Evolutionary conservation across 2,329 filamentous ascomycete species (phyloP), one percentile per base, ranked within the genome.

Genomic region (Fusarium subtropicale): DNA sequence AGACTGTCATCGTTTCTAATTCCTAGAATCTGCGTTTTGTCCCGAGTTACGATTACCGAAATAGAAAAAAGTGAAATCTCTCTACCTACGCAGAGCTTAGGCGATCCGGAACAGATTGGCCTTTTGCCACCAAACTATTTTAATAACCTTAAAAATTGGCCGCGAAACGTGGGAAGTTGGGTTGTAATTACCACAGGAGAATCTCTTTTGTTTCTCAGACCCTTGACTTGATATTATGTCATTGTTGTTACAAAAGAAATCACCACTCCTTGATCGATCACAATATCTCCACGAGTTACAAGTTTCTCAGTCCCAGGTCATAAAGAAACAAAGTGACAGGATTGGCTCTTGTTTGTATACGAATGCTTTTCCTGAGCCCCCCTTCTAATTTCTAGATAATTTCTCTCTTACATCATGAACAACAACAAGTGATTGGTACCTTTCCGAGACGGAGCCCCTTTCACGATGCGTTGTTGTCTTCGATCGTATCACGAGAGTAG

Each of bases 31-130:
- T 56, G 31, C 48, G 15, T 56, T 28, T 46, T 48, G 31, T 46
- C 50, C 31, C 30, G 46, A 54, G 45, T 33, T 59, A 41, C 50
- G 62, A 70, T 70, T 59, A 63, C 67, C 63, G 58, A 70, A 70
- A 68, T 58, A 48, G 64, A 59, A 20, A 38, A 13, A n/a, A 39
- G 12, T 12, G 10, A 20, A 13, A 41, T 15, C 26, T 56, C 33
- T 58, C 33, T 59, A 47, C 53, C 33, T 59, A 47, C 53, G 13
- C 20, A 54, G 33, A 20, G 9, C 13, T 55, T 44, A 26, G 45
- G 42, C 48, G 52, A 47, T 41, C 22, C 52, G 33, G 33, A 39
- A n/a, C 48, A 20, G 28, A 39, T 20, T 7, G 24, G 5, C 12
- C 18, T 51, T 16, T 51, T 39, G 24, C 24, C 20, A 20, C 52